Evolutionary conservation across 305 asterid genomes (phyloP).

Genomic region (Vinca major): DNA sequence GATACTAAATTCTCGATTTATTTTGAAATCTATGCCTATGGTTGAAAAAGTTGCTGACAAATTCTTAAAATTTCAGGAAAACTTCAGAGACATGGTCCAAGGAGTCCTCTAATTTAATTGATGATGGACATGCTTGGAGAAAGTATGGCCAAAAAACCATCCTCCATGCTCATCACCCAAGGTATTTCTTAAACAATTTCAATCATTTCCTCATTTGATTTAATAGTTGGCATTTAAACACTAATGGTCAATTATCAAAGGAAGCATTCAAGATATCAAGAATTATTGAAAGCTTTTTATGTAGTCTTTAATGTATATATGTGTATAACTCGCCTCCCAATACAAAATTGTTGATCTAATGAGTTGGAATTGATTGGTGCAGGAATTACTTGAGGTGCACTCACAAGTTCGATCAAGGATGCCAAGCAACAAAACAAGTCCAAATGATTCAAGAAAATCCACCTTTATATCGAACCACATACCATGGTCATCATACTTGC

Average conservation of each 20-base stretch:
- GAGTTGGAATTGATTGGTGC: conserved; percentile 11
- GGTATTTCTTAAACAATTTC: conserved; percentile 24
- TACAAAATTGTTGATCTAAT: too few species aligned
- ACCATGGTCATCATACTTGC: conserved; percentile 52
- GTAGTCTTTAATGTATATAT: too few species aligned
- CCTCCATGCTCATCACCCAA: conserved; percentile 44
- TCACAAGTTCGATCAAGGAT: conserved; percentile 52
- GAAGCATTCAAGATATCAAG: too few species aligned
- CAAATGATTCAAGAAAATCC: conserved; percentile 47
- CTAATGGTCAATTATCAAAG: too few species aligned
- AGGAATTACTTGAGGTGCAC: conserved; percentile 72
- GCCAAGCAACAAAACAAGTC: conserved; percentile 62
- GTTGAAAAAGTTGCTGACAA: not conserved
- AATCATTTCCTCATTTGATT: too few species aligned
- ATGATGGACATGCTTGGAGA: conserved; percentile 74
- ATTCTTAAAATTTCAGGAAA: conserved; percentile 29
- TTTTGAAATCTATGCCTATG: not conserved
- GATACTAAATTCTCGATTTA: not conserved
- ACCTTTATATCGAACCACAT: conserved; percentile 39
- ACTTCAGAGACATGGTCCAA: conserved; percentile 29
- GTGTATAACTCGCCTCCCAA: too few species aligned
- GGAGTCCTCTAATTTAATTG: conserved; percentile 25
- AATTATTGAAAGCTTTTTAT: too few species aligned
- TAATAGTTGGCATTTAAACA: too few species aligned
- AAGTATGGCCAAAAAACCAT: conserved; percentile 66